Percentiles rank a stretch among this genome's conserved stretches.
Evolutionary conservation across 768 basidiomycete genomes (phyloP).

Genomic region (Leccinum uliginosum): DNA sequence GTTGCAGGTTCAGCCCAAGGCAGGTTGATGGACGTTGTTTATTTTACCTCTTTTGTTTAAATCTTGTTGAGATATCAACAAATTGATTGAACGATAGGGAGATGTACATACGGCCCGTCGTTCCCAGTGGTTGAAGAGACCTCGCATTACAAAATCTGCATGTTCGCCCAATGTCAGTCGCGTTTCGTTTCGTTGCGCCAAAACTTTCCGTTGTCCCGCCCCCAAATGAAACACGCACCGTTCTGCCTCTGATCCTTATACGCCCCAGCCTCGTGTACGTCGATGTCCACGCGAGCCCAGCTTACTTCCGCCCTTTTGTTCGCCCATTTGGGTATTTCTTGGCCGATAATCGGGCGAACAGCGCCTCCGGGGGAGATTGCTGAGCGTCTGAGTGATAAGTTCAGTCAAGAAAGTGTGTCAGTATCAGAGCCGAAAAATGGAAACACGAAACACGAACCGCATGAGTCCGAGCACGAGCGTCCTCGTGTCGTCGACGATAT

Average conservation of each 20-base stretch:
- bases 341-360: constrained; percentile 84
- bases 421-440: neutral
- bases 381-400: constrained; percentile 88
- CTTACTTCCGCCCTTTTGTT: constrained; percentile 60
- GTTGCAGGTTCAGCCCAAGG: constrained; percentile 15
- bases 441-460: constrained; percentile 48
- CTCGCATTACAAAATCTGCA: constrained; percentile 51
- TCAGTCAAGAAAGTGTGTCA: constrained; percentile 47
- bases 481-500: constrained; percentile 88
- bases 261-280: constrained; percentile 53
- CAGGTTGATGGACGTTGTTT: too few relatives aligned
- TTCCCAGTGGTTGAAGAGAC: too few relatives aligned
- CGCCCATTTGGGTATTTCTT: constrained; percentile 94
- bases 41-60: too few relatives aligned
- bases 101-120: too few relatives aligned
- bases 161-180: constrained; percentile 25
- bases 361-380: constrained; percentile 59
- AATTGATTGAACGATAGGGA: too few relatives aligned
- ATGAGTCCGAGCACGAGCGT: constrained; percentile 94
- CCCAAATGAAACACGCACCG: constrained; percentile 47
- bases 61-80: too few relatives aligned
- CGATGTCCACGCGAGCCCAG: constrained; percentile 53
- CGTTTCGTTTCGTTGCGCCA: neutral
- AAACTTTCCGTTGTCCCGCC: too few relatives aligned
- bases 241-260: constrained; percentile 93